Base-by-base conservation (phyloP, 352 stramenopile genomes). In the Phytophthora fragariae region DNA sequence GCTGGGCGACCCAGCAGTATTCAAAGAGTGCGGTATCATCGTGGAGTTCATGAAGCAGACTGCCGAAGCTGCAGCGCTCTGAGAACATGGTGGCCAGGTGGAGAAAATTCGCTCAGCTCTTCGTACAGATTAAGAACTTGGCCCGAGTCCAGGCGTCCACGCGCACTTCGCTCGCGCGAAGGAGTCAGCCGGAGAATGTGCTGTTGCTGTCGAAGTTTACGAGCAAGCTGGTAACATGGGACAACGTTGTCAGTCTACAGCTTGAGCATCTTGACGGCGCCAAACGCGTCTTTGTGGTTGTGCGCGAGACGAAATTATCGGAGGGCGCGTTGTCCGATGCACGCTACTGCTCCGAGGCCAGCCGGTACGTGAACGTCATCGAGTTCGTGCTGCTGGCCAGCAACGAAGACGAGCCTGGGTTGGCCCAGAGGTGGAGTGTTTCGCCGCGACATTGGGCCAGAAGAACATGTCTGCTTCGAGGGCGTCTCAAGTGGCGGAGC, bases 351-450 rank as follows among this genome's bases (percentile, higher is more conserved):
- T 79, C 91, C n/a, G 80, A 96, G 33, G 81, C 88, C 0, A 88
- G 87, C 27, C 87, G 97, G 55, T 97, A 92, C 73, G 76, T 81
- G 41, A 89, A 91, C 35, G 95, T 92, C 5, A 98, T 98, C 67
- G 95, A 98, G 80, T 98, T 98, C 74, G 65, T 98, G 46, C 82
- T 98, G n/a, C 84, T 98, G 65, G 95, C 95, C 7, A 97, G 97
- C 76, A 93, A 95, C 19, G 88, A 93, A 60, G 89, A 96, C 19
- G 94, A 46, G 95, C 95, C 29, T 98, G 72, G 82, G 29, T 70
- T 98, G 11, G 95, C 95, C 6, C 93, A 97, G 86, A 97, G 65
- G 95, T 98, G 37, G 92, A 98, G 37, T 80, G 91, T 5, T 98
- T 98, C 67, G 85, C 84, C 17, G 59, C 76, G n/a, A 77, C 89